Evolutionary conservation across 2,329 filamentous ascomycete genomes (phyloP).

Genomic region (Trichoderma harzianum): DNA sequence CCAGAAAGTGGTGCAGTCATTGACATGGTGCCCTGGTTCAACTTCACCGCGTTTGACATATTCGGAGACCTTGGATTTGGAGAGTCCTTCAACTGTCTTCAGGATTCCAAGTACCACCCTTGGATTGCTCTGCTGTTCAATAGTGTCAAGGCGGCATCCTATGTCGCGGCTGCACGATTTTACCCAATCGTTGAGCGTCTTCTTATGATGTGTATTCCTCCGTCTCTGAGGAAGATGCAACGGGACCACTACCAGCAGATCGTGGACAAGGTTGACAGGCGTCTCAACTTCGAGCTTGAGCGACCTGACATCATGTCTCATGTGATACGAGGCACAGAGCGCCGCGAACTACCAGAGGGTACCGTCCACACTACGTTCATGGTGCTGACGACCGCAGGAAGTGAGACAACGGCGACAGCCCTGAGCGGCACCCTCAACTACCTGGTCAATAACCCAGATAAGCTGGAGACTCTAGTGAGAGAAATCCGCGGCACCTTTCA

Average conservation of each 20-base stretch:
- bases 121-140: slow-evolving; percentile 18
- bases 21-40: slow-evolving; percentile 27
- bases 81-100: slow-evolving; percentile 22
- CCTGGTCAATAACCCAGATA: slow-evolving; percentile 30
- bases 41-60: slow-evolving; percentile 30
- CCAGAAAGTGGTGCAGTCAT: slow-evolving; percentile 20
- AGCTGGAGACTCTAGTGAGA: slow-evolving; percentile 29
- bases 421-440: slow-evolving; percentile 28
- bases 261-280: slow-evolving; percentile 25
- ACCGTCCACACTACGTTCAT: slow-evolving; percentile 34
- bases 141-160: slow-evolving; percentile 7
- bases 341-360: slow-evolving; percentile 22
- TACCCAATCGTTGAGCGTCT: slow-evolving; percentile 8
- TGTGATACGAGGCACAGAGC: slow-evolving; percentile 30
- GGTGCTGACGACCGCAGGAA: slow-evolving; percentile 29
- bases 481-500: slow-evolving; percentile 29
- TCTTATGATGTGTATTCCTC: slow-evolving; percentile 8
- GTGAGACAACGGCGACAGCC: slow-evolving; percentile 33
- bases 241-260: slow-evolving; percentile 20
- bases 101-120: slow-evolving; percentile 19
- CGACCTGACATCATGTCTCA: slow-evolving; percentile 29
- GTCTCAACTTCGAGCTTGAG: slow-evolving; percentile 25
- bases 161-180: slow-evolving; percentile 6
- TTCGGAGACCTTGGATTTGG: slow-evolving; percentile 24
- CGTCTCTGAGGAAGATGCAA: background rate